Base-by-base conservation (phyloP, 495 filamentous ascomycete genomes). In the Penicillium waksmanii region DNA sequence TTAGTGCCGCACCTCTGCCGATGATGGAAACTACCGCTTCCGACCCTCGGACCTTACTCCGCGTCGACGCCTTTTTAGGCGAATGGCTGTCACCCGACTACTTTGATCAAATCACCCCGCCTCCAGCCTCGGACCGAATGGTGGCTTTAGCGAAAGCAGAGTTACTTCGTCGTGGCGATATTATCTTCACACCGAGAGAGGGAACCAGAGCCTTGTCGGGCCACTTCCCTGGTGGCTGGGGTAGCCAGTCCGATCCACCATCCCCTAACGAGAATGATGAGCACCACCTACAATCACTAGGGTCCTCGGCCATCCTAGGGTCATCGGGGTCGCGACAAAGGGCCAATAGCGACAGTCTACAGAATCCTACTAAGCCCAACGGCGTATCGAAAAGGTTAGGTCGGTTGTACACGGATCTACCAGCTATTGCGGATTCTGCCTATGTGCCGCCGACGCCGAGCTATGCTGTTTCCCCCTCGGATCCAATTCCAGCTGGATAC, bases 71-170 rank as follows among this genome's bases (percentile, higher is more conserved):
- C 0, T 96, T 93, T 68, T 82, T 98, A 3, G 96, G 96, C 15
- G 95, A 99, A 77, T 99, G 95, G 95, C 80, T 98, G 43, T 89
- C 88, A 5, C 91, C 91, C 5, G 88, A 92, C 66, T 99, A 99
- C 67, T 99, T 91, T 66, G 92, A 94, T 43, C 79, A 88, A 34
- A 97, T 98, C 65, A 93, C 89, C 10, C 92, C 92, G 2, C 95
- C 95, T 13, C 96, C 95, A 2, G 82, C 83, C 46, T 93, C 92
- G 3, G 83, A 88, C 15, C 84, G 93, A 73, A 93, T 98, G 90
- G 81, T 97, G 2, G 87, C 89, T 15, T 83, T 82, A 11, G 93
- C 95, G 11, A 98, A 96, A 73, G 89, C 88, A 5, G 92, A 96
- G 63, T 73, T 97, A 5, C 77, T 96, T 12, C 84, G 87, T 50